phyloP scores from a whole-genome alignment of 345 rosid species.

The Lenwebbia sp. region DNA sequence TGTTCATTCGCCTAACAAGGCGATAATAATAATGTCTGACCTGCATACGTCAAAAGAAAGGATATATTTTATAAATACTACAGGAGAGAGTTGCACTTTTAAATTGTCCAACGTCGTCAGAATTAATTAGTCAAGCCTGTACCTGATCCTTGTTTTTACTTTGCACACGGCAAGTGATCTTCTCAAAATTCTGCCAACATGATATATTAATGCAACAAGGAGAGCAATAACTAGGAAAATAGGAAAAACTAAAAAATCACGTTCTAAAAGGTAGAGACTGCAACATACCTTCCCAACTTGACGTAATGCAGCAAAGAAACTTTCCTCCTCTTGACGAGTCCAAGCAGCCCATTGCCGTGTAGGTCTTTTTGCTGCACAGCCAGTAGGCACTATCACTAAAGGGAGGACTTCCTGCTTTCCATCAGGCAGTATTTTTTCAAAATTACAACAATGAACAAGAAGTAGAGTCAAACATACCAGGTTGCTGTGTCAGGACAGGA shows the following conservation, averaged over 20 bases:
- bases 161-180: slow-evolving; percentile 89
- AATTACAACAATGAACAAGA: not conserved
- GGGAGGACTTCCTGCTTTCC: not conserved
- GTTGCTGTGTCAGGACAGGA: slow-evolving; percentile 26
- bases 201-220: slow-evolving; percentile 7
- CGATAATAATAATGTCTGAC: slow-evolving; percentile 98
- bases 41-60: slow-evolving; percentile 27
- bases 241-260: not conserved
- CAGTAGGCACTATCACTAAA: not conserved
- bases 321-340: slow-evolving; percentile 98
- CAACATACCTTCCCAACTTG: slow-evolving; percentile 92
- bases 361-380: slow-evolving; percentile 58
- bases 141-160: slow-evolving; percentile 99
- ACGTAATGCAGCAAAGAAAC: slow-evolving; percentile 93
- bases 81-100: not conserved
- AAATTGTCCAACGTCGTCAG: not conserved
- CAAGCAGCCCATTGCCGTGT: slow-evolving; percentile 99
- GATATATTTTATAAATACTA: not conserved
- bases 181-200: slow-evolving; percentile 77
- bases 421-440: not conserved
- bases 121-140: slow-evolving; percentile 1
- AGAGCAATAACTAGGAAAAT: not conserved
- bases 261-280: not conserved
- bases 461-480: slow-evolving; percentile 39
- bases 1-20: slow-evolving; percentile 98